Evolutionary conservation across 345 rosid species (phyloP).

Genomic region (Eucalyptus rudis): DNA sequence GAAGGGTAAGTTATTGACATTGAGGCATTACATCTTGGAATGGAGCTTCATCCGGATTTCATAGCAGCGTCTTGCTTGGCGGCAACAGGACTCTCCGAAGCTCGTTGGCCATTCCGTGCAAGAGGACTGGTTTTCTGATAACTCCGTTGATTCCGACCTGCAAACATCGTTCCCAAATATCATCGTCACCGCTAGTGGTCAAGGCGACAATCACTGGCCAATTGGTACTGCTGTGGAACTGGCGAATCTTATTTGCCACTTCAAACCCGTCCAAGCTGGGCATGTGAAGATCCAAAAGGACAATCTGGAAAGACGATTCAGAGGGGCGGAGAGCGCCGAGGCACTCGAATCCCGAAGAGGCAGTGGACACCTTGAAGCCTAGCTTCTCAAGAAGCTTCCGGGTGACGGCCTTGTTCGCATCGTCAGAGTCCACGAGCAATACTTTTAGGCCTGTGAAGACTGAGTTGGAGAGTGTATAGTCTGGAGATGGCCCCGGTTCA

Average conservation of each 20-base stretch:
- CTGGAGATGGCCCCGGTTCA: constrained; percentile 35
- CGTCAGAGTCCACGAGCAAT: constrained; percentile 61
- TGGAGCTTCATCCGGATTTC: not conserved
- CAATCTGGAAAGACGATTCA: constrained; percentile 42
- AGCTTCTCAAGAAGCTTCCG: constrained; percentile 72
- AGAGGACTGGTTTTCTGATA: constrained; percentile 55
- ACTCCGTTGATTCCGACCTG: constrained; percentile 77
- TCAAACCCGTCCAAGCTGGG: constrained; percentile 74
- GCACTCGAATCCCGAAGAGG: constrained; percentile 72
- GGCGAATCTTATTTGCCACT: constrained; percentile 64
- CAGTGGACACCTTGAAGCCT: constrained; percentile 64
- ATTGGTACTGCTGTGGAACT: constrained; percentile 44
- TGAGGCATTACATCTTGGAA: not conserved
- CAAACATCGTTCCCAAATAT: constrained; percentile 47
- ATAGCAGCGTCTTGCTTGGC: constrained; percentile 25
- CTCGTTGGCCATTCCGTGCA: constrained; percentile 61
- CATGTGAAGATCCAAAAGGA: constrained; percentile 76
- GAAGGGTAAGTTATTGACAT: not conserved
- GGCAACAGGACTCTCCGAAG: constrained; percentile 52
- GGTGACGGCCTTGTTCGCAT: constrained; percentile 63
- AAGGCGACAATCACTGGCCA: constrained; percentile 52
- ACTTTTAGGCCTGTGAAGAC: constrained; percentile 61
- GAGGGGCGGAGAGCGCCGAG: constrained; percentile 34
- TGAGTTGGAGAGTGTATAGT: constrained; percentile 45
- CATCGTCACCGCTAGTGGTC: constrained; percentile 45